Base-by-base conservation (phyloP, 768 basidiomycete genomes). In the Brasilioporus rufonigricans region DNA sequence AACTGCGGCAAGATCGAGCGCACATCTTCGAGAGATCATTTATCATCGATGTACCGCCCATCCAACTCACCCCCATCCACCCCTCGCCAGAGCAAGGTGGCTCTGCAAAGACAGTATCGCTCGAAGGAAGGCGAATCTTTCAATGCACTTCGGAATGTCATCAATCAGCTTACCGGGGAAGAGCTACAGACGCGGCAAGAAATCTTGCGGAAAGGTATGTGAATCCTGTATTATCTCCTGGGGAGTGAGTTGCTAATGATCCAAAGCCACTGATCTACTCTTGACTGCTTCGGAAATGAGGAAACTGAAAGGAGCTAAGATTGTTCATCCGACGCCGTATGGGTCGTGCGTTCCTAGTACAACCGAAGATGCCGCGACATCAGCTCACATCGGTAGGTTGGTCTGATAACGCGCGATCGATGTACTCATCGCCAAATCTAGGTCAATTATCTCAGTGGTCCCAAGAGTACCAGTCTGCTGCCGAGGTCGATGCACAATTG, bases 101-200 rank as follows among this genome's bases (percentile, higher is more conserved):
- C 46, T 2, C 31, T 36, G 7, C 68, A 69, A 21, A 56, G 54
- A 26, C 58, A 39, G 23, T 69, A 68, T 24, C 61, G 68, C 24
- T 51, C 47, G 23, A 62, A 59, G 38, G 68, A 69, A 35, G 40
- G 53, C 11, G 61, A 70, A 27, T 55, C 51, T 21, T 64, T 69
- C 49, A 47, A 50, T n/a, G 23, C 24, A 4, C 68, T 69, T 27
- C 61, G 63, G 16, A 43, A 39, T 3, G 46, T 53, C 46, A 61
- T 70, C 44, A 47, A 32, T 4, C 50, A 64, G 1, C 57, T 68
- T 14, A 65, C 62, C 0, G 57, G 59, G 1, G 51, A 57, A 24
- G 58, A 50, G 19, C 49, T 35, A 0, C 56, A 49, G 9, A 65
- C 58, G 2, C 60, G 68, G 11, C 50, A 65, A 5, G 68, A 70